Conservation (phyloP, 805 yeast species). For the Kodamaea jinghongensis region DNA sequence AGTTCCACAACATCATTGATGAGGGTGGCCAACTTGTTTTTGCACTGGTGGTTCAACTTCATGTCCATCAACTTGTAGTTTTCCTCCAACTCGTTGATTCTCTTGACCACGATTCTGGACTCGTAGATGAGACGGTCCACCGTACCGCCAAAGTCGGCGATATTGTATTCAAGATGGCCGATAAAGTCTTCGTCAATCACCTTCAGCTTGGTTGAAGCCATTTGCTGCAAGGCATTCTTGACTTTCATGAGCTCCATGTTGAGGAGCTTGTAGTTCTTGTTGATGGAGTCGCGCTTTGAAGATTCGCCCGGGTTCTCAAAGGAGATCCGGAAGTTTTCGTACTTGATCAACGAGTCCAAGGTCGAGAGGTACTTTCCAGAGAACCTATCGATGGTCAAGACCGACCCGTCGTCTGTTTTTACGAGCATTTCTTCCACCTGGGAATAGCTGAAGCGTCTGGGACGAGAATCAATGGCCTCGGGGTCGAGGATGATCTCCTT, state of each 20-base stretch:
- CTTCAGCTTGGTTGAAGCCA: constrained; percentile 22
- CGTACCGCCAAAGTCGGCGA: constrained; percentile 30
- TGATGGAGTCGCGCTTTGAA: constrained; percentile 8
- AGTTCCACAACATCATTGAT: constrained; percentile 28
- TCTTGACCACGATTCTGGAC: constrained; percentile 37
- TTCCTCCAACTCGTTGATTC: constrained; percentile 41
- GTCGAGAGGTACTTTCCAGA: constrained; percentile 17
- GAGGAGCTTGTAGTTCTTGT: constrained; percentile 23
- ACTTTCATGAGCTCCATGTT: constrained; percentile 32
- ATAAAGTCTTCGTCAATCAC: constrained; percentile 30
- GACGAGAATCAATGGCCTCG: constrained; percentile 7
- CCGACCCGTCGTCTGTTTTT: constrained; percentile 2
- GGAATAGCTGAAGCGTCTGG: constrained; percentile 24
- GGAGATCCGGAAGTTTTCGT: constrained; percentile 11
- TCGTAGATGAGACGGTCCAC: constrained; percentile 41
- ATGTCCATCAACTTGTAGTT: constrained; percentile 26
- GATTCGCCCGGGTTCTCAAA: not conserved
- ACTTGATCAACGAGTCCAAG: constrained; percentile 18
- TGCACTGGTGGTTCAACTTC: constrained; percentile 28
- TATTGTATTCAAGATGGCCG: constrained; percentile 25
- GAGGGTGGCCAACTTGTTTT: constrained; percentile 22
- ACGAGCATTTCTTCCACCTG: constrained; percentile 15
- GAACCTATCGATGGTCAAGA: constrained; percentile 17
- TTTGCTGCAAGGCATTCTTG: constrained; percentile 24
- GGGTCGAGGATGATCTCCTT: constrained; percentile 6